phyloP scores from a whole-genome alignment of 441 rosid species.

The Aquilaria agallochum region DNA sequence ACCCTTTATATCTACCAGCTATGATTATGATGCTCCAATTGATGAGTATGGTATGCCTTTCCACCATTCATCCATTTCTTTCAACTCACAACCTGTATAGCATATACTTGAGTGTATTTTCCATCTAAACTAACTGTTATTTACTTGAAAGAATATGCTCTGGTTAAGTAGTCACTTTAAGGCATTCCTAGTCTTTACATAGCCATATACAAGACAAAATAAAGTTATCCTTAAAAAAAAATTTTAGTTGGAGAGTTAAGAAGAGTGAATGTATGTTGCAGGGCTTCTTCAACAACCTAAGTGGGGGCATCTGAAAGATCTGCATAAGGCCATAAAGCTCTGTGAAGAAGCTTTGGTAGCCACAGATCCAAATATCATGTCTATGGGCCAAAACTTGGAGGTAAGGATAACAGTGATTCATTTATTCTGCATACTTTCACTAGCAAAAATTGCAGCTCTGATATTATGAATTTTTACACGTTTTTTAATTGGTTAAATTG shows the following conservation, averaged over 20 bases:
- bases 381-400: slow-evolving; percentile 61
- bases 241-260: too few species aligned
- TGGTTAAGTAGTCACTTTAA: too few species aligned
- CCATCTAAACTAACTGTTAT: too few species aligned
- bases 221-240: too few species aligned
- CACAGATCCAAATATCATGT: slow-evolving; percentile 50
- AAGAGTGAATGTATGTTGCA: slow-evolving; percentile 18
- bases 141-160: too few species aligned
- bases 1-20: slow-evolving; percentile 75
- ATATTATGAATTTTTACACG: too few species aligned
- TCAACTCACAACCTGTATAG: neutral
- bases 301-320: slow-evolving; percentile 69
- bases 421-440: too few species aligned
- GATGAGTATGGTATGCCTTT: slow-evolving; percentile 67
- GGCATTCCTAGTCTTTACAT: too few species aligned
- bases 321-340: slow-evolving; percentile 74
- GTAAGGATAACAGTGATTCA: slow-evolving; percentile 22
- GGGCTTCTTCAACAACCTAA: slow-evolving; percentile 71
- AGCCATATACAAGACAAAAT: too few species aligned
- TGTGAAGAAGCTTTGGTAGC: slow-evolving; percentile 58
- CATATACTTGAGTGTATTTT: neutral
- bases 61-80: neutral
- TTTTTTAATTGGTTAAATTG: too few species aligned
- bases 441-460: too few species aligned
- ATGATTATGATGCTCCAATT: slow-evolving; percentile 83